These are phyloP conservation scores for Tillandsia fasciculata DNA, from an alignment of 176 grass and related monocot species.

Conservation along the genomic window DNA sequence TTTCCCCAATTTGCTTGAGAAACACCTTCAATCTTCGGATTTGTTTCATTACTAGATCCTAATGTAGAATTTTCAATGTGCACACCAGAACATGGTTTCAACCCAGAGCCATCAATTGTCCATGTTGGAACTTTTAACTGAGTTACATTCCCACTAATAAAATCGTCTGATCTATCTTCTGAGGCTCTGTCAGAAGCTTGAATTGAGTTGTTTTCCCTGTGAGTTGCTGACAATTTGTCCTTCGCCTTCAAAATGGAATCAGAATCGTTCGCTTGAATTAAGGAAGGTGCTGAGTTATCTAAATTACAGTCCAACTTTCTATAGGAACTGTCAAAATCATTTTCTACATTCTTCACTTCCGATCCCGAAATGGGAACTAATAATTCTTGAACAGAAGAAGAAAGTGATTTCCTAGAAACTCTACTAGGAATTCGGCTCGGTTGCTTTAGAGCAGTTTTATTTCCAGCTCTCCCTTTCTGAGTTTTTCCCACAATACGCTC, in stretches of 20 bases:
- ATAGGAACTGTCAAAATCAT: slow-evolving; percentile 4
- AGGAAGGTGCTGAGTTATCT: background rate
- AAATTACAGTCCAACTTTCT: background rate
- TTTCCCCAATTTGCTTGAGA: slow-evolving; percentile 34
- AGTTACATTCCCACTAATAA: slow-evolving; percentile 21
- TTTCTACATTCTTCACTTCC: background rate
- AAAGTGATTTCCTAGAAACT: slow-evolving; percentile 10
- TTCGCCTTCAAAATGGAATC: slow-evolving; percentile 7
- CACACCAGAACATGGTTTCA: slow-evolving; percentile 41
- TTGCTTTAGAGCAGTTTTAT: slow-evolving; percentile 13
- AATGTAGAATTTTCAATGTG: slow-evolving; percentile 20
- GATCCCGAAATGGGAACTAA: background rate
- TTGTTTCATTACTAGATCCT: slow-evolving; percentile 15
- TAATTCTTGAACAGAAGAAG: slow-evolving; percentile 17
- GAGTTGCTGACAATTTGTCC: slow-evolving; percentile 24
- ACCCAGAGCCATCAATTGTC: slow-evolving; percentile 14
- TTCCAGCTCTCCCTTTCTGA: slow-evolving; percentile 20
- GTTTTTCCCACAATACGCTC: slow-evolving; percentile 4
- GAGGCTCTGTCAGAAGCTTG: slow-evolving; percentile 4
- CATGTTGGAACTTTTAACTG: slow-evolving; percentile 29
- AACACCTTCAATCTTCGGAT: slow-evolving; percentile 27
- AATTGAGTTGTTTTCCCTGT: slow-evolving; percentile 1
- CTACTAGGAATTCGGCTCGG: slow-evolving; percentile 16
- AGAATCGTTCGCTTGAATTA: background rate
- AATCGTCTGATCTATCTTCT: slow-evolving; percentile 34